Evolutionary conservation across 306 rosid species (phyloP).

Genomic region (Pterocarpus macrocarpus): DNA sequence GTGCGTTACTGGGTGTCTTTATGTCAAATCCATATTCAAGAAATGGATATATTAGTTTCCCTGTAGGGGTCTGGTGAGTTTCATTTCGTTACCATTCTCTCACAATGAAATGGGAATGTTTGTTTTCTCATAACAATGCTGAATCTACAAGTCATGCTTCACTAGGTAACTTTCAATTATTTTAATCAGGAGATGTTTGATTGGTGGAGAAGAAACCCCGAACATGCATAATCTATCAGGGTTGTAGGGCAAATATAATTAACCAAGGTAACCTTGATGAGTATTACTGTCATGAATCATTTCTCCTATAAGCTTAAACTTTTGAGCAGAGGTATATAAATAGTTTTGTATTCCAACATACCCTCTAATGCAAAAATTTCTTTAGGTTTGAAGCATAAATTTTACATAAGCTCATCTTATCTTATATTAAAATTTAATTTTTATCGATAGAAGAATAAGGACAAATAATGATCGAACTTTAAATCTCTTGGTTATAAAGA

Average conservation of each 20-base stretch:
- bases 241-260: not conserved
- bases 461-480: too few species aligned
- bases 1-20: not conserved
- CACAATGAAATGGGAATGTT: conserved; percentile 21
- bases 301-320: too few species aligned
- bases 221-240: not conserved
- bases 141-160: conserved; percentile 18
- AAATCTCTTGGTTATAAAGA: too few species aligned
- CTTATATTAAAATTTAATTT: too few species aligned
- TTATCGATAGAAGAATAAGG: too few species aligned
- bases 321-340: too few species aligned
- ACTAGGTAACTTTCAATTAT: not conserved
- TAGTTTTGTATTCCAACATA: too few species aligned
- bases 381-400: too few species aligned
- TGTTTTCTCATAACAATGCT: conserved; percentile 8
- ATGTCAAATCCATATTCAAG: not conserved
- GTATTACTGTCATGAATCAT: too few species aligned
- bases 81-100: conserved; percentile 3
- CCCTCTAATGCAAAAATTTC: too few species aligned
- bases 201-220: not conserved
- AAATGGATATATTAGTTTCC: not conserved
- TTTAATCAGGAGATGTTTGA: not conserved
- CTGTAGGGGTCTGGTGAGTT: not conserved
- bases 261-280: not conserved
- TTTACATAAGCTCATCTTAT: too few species aligned